Evolutionary conservation across 768 basidiomycete genomes (phyloP).

Genomic region (Coprinopsis cinerea): DNA sequence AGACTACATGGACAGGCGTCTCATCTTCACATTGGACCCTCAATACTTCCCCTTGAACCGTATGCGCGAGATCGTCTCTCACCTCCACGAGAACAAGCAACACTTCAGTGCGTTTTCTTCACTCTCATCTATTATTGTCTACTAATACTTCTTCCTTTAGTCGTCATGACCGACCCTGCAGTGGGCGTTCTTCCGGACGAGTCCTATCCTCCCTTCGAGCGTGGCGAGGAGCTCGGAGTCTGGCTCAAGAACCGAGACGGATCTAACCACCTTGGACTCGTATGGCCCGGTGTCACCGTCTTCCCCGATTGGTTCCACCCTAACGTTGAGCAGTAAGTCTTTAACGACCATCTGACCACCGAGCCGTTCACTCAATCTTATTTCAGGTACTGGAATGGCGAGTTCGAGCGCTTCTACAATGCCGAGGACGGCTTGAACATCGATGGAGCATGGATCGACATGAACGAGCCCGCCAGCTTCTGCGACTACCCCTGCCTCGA

Average conservation of each 20-base stretch:
- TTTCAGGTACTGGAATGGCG: conserved; percentile 61
- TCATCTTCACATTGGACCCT: conserved; percentile 65
- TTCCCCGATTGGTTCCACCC: conserved; percentile 38
- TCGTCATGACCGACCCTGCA: conserved; percentile 73
- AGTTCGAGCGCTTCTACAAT: conserved; percentile 53
- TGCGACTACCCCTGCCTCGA: conserved; percentile 57
- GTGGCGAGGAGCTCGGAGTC: conserved; percentile 46
- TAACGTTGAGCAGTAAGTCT: neutral
- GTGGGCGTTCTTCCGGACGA: conserved; percentile 44
- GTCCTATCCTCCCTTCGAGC: conserved; percentile 48
- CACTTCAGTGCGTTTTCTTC: conserved; percentile 35
- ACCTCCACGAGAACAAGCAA: conserved; percentile 56
- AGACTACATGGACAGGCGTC: conserved; percentile 69
- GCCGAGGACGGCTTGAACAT: conserved; percentile 53
- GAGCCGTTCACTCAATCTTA: neutral
- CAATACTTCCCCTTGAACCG: conserved; percentile 57
- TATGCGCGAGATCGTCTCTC: conserved; percentile 58
- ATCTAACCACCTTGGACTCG: conserved; percentile 48
- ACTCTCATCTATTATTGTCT: neutral
- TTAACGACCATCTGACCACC: neutral
- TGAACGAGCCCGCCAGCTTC: conserved; percentile 71
- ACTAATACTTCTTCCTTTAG: conserved; percentile 28
- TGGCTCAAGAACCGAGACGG: conserved; percentile 63
- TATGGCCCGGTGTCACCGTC: conserved; percentile 66
- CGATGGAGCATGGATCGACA: conserved; percentile 71